Base-by-base conservation (phyloP, 1,284 basidiomycete genomes). In the Cystobasidium slooffiae region DNA sequence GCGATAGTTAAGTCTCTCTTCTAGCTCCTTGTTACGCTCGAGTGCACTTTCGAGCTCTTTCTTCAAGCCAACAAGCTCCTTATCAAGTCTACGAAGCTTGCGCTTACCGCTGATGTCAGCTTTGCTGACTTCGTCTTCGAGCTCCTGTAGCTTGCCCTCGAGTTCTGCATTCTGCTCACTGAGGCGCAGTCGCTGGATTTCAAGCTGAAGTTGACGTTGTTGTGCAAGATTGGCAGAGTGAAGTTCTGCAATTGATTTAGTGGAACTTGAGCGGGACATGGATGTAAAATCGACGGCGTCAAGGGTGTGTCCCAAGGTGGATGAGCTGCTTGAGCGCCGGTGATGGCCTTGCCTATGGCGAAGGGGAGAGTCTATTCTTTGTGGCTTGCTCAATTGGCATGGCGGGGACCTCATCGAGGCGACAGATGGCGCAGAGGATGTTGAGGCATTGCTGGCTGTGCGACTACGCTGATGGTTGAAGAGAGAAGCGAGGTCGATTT, bases 161-260 rank as follows among this genome's bases (percentile, higher is more conserved):
- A 94, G 87, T 74, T 92, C 89, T 0, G 89, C 88, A 79, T 94
- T 94, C 82, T 93, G 90, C 78, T 92, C 90, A 0, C 88, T 87
- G 37, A 94, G 86, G 16, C 46, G 31, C 56, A 52, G 47, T 9
- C 51, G 59, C 44, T 22, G 72, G 51, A 80, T 80, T 70, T 79
- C 81, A 64, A 78, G 78, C 73, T 72, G 82, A 83, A 72, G 82
- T 84, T 78, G 81, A 84, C 44, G 77, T 82, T 63, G 80, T 82
- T 77, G 80, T 53, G 68, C 3, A 68, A 62, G 39, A n/a, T 66
- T 68, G 61, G 58, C 52, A 18, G 53, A 75, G n/a, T 75, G 56
- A 3, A 58, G 24, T 5, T 62, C 44, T 12, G 67, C 47, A 14
- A 67, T 5, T 74, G 78, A 56, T 68, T 72, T 16, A 76, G 69